These are phyloP conservation scores for Xylaria sp. DNA, from an alignment of 2,329 filamentous ascomycete species.

Conservation along the genomic window DNA sequence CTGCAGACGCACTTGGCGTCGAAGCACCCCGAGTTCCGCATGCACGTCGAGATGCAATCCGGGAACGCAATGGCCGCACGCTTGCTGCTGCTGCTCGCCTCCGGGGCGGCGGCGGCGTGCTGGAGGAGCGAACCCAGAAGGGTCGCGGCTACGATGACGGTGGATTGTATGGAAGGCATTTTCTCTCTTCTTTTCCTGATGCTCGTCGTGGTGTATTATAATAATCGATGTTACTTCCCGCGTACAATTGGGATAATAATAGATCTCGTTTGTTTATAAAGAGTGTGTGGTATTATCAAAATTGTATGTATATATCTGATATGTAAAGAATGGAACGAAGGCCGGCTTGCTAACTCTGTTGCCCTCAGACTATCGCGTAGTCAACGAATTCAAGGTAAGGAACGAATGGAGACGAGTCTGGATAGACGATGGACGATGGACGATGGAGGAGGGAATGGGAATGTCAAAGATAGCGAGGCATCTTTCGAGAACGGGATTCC, in stretches of 20 bases:
- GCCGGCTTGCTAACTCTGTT: conserved; percentile 28
- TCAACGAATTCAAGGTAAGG: conserved; percentile 27
- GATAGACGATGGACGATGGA: conserved; percentile 13
- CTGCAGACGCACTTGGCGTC: conserved; percentile 52
- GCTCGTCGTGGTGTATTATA: conserved; percentile 5
- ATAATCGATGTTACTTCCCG: conserved; percentile 2
- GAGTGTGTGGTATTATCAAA: conserved; percentile 23
- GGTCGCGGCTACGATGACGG: conserved; percentile 39
- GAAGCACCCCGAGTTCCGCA: conserved; percentile 50
- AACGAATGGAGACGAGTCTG: conserved; percentile 31
- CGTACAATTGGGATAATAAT: neutral
- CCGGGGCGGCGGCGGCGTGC: conserved; percentile 37
- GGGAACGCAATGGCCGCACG: conserved; percentile 41
- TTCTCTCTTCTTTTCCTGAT: conserved; percentile 19
- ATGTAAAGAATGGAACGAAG: conserved; percentile 36
- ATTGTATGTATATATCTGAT: neutral
- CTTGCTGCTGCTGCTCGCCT: conserved; percentile 22
- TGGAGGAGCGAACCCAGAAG: conserved; percentile 43
- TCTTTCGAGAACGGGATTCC: conserved; percentile 16
- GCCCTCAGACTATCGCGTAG: conserved; percentile 22
- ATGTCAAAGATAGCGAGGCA: neutral
- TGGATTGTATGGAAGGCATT: conserved; percentile 44
- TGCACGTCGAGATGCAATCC: conserved; percentile 52
- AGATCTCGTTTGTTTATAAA: neutral
- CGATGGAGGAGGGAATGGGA: no score